These are phyloP conservation scores for Fusarium sp. DNA, from an alignment of 2,329 filamentous ascomycete genomes.

Conservation along the genomic window DNA sequence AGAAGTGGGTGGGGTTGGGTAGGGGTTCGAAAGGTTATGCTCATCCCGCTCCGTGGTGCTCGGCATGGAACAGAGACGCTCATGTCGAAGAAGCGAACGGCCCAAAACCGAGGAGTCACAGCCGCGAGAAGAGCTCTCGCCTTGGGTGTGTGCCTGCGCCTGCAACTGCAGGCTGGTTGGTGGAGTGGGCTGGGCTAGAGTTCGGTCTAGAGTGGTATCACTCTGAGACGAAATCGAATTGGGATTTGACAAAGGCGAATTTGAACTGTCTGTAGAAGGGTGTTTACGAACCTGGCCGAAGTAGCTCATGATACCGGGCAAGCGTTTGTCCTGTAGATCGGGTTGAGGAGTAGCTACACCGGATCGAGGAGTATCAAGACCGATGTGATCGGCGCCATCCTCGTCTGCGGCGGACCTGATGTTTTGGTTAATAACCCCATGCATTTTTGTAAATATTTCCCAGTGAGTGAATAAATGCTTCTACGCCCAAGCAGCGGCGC, in stretches of 20 bases:
- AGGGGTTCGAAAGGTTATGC: conserved; percentile 54
- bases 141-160: conserved; percentile 42
- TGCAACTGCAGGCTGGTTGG: conserved; percentile 52
- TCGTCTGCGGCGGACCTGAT: conserved; percentile 75
- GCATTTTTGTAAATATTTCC: conserved; percentile 56
- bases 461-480: conserved; percentile 51
- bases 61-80: conserved; percentile 43
- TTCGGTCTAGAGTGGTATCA: conserved; percentile 45
- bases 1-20: conserved; percentile 73
- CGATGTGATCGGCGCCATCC: conserved; percentile 81
- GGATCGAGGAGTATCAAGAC: conserved; percentile 89
- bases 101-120: conserved; percentile 42
- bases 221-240: conserved; percentile 57
- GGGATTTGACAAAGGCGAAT: conserved; percentile 54
- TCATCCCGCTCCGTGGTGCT: conserved; percentile 43
- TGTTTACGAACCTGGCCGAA: conserved; percentile 99
- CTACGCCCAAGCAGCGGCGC: conserved; percentile 49
- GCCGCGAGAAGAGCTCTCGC: conserved; percentile 45
- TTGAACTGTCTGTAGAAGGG: conserved; percentile 69
- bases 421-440: conserved; percentile 66
- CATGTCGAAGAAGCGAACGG: conserved; percentile 47
- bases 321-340: conserved; percentile 92
- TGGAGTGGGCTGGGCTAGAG: conserved; percentile 50
- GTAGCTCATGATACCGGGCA: conserved; percentile 96
- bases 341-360: conserved; percentile 94